Evolutionary conservation across 2,329 filamentous ascomycete species (phyloP).

Genomic region (Curvularia spicifera): DNA sequence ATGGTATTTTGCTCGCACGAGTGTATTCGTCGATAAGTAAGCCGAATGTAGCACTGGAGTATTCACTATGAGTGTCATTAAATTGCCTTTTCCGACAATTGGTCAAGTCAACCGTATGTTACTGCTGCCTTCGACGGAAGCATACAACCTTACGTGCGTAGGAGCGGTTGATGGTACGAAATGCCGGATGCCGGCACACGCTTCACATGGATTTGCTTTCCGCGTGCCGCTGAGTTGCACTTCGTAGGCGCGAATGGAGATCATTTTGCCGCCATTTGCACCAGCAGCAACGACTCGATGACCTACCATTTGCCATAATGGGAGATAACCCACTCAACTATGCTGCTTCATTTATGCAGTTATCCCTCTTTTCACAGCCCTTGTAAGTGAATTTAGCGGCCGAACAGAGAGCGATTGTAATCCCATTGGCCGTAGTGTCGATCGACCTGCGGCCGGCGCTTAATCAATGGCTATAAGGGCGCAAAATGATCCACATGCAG

Average conservation of each 20-base stretch:
- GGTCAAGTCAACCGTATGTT: conserved; percentile 2
- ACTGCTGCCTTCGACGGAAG: conserved; percentile 2
- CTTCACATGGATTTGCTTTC: conserved; percentile 1
- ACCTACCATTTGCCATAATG: not conserved
- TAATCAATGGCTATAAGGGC: conserved; percentile 19
- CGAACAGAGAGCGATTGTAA: conserved; percentile 16
- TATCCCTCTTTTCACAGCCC: conserved; percentile 12
- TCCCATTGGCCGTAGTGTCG: conserved; percentile 5
- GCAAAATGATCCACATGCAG: conserved; percentile 4
- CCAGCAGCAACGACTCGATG: not conserved
- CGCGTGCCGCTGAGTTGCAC: conserved; percentile 3
- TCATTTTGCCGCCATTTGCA: conserved; percentile 17
- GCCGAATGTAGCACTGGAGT: not conserved
- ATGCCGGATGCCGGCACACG: conserved; percentile 8
- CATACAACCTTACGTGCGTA: conserved; percentile 9
- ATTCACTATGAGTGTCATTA: not conserved
- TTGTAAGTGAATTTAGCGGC: conserved; percentile 7
- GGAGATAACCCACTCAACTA: not conserved
- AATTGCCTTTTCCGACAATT: not conserved
- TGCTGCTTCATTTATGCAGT: conserved; percentile 12
- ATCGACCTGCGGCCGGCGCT: conserved; percentile 17
- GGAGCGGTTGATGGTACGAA: conserved; percentile 1
- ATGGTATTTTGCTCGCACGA: not conserved
- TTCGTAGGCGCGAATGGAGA: conserved; percentile 4
- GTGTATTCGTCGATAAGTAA: not conserved